Evolutionary conservation across 768 basidiomycete species (phyloP), one percentile per base, ranked within the genome.

Genomic region (Phallus indusiatus): DNA sequence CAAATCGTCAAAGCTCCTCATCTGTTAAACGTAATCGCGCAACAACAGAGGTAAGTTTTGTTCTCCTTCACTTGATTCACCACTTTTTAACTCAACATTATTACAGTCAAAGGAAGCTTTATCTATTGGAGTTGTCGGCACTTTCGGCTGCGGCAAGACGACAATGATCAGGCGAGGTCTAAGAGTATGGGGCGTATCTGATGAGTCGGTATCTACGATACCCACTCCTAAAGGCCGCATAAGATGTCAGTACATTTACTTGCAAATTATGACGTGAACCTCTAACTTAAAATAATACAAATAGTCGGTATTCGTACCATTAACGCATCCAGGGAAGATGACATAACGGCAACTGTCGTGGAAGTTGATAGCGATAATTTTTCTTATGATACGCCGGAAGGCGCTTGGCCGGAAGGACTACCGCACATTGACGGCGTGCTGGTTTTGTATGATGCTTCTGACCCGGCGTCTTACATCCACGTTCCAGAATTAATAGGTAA

Each of bases 391-490:
- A 54, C 58, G 17, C 49, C 52, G 12, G 46, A 42, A 50, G 56
- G 55, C 12, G 49, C 65, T 9, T 82, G 83, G 78, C 80, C 86
- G 7, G 74, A 78, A 28, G 74, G 73, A 5, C 72, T 83, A 21
- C 84, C 86, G 18, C 69, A 70, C 17, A 75, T 91, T 54, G 85
- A 93, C 62, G 95, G 87, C 0, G 81, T 86, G 14, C 79, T 96
- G 55, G 76, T 96, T 22, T 96, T 93, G 67, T 96, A 94, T 70
- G 89, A 94, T 71, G 80, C 85, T 10, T 80, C 82, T 0, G 75
- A 81, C 59, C 67, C 68, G 58, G 69, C 73, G 1, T 91, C 91
- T 20, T 85, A 90, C 65, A 70, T 70, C 16, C 84, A 82, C 16
- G 78, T 94, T 17, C 78, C 82, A 68, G 77, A 77, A 33, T 76